Evolutionary conservation across 805 yeast species (phyloP).

Genomic region (Metschnikowia vanudenii): DNA sequence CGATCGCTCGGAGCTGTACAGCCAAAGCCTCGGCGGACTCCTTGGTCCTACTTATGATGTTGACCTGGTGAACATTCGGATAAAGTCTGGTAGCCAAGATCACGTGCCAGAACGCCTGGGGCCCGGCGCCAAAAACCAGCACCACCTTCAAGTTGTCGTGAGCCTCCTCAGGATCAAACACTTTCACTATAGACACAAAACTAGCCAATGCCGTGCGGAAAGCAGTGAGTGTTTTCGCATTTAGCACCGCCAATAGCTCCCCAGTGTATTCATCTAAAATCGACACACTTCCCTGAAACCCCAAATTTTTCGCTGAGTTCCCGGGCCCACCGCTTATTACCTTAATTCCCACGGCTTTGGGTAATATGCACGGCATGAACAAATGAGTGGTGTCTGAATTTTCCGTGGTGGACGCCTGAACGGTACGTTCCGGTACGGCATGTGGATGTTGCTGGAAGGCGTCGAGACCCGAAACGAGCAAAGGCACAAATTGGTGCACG

Average conservation of each 20-base stretch:
- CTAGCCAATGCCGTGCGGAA: constrained; percentile 65
- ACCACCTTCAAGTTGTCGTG: constrained; percentile 27
- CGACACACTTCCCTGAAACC: constrained; percentile 58
- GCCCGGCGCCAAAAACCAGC: constrained; percentile 58
- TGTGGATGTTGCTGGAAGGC: constrained; percentile 44
- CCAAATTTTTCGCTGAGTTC: constrained; percentile 35
- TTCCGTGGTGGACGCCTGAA: constrained; percentile 35
- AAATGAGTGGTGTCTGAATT: constrained; percentile 45
- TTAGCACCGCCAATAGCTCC: constrained; percentile 49
- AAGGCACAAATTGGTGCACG: constrained; percentile 31
- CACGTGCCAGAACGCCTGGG: constrained; percentile 65
- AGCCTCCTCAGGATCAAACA: constrained; percentile 15
- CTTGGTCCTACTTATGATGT: constrained; percentile 45
- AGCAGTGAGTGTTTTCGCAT: constrained; percentile 60
- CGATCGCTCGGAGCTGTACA: constrained; percentile 23
- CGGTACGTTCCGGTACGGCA: constrained; percentile 54
- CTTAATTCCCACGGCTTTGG: constrained; percentile 54
- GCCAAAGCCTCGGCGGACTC: constrained; percentile 38
- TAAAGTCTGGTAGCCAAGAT: constrained; percentile 43
- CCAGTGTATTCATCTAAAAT: constrained; percentile 54
- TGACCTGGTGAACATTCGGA: constrained; percentile 36
- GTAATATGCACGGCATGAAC: constrained; percentile 65
- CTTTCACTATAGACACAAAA: constrained; percentile 44
- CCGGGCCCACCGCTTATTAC: constrained; percentile 53
- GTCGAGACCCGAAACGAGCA: constrained; percentile 36